A percentile compares a stretch with the other conserved stretches of the same genome.
Evolutionary conservation across 148 eudicot genomes (phyloP).

Genomic region (Silene uniflora): DNA sequence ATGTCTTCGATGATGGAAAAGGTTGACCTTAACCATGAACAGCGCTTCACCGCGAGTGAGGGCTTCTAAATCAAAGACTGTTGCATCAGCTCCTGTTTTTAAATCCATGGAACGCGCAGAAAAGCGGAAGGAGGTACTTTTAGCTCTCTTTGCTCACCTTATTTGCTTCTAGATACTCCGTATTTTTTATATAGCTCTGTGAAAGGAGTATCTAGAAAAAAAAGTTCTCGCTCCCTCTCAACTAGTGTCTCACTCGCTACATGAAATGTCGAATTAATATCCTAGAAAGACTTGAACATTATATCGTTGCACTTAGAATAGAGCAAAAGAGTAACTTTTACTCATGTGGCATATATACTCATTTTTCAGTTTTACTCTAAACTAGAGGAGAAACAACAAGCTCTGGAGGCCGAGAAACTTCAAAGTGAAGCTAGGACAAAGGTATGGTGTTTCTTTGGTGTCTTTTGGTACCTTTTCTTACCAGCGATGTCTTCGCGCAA

Average conservation of each 20-base stretch:
- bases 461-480: background rate
- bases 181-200: background rate
- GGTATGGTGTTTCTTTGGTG: constrained; percentile 40
- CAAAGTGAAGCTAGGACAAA: constrained; percentile 70
- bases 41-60: constrained; percentile 42
- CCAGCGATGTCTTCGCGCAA: no score
- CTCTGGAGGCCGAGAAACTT: constrained; percentile 77
- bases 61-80: constrained; percentile 38
- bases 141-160: constrained; percentile 7
- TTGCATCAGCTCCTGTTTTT: constrained; percentile 69
- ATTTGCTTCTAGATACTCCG: background rate
- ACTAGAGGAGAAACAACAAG: constrained; percentile 86
- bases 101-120: constrained; percentile 74
- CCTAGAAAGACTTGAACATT: background rate
- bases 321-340: background rate
- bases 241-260: background rate
- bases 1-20: constrained; percentile 2
- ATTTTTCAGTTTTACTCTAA: constrained; percentile 53
- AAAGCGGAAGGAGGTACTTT: constrained; percentile 78
- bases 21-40: constrained; percentile 37
- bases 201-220: background rate
- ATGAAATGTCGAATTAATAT: background rate
- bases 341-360: constrained; percentile 3
- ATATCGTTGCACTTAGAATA: background rate
- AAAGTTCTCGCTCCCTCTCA: background rate